Conservation (phyloP, 2,329 filamentous ascomycete species). For the Xylaria sp. region DNA sequence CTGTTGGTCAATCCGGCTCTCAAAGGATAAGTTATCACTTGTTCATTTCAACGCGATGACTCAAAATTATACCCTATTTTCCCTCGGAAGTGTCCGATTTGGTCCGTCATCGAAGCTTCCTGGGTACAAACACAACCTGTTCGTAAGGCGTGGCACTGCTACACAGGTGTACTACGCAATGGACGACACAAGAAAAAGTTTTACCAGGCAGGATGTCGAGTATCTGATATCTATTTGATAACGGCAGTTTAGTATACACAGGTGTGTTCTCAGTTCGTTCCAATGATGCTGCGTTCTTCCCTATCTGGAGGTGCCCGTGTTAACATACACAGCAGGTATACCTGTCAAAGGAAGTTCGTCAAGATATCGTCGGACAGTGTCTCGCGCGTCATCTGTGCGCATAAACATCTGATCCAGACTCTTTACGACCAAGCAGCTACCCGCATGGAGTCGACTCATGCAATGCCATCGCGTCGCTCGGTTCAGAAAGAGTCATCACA, state of each 20-base stretch:
- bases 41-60: not conserved
- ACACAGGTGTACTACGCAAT: not conserved
- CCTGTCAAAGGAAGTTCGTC: not conserved
- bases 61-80: slow-evolving; percentile 1
- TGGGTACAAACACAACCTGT: not conserved
- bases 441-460: slow-evolving; percentile 18
- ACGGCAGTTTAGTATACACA: not conserved
- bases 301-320: not conserved
- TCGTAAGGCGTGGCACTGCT: not conserved
- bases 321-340: not conserved
- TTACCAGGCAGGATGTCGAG: not conserved
- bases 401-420: slow-evolving; percentile 15
- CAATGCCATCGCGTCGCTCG: slow-evolving; percentile 6
- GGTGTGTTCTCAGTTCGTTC: not conserved
- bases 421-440: slow-evolving; percentile 11
- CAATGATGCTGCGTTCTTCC: not conserved
- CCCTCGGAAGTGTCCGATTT: not conserved
- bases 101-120: not conserved
- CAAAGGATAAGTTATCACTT: no score
- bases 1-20: not conserved
- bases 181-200: not conserved
- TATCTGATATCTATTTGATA: not conserved
- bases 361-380: not conserved
- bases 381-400: slow-evolving; percentile 26
- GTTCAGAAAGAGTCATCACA: slow-evolving; percentile 14